Conservation (phyloP, 805 yeast genomes). For the Myxozyma sirexii region DNA sequence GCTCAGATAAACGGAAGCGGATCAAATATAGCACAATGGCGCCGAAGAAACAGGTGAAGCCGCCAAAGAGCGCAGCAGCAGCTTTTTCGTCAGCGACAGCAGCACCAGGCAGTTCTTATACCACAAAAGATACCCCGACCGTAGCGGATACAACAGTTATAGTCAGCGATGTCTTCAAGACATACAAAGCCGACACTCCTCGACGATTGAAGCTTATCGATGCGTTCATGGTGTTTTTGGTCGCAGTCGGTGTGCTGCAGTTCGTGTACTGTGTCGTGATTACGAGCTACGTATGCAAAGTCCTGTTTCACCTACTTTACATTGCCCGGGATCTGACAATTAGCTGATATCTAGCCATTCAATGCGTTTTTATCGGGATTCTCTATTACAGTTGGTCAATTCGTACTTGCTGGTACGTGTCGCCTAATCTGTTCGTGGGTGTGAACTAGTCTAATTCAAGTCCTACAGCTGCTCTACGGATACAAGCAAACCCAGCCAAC, state of each 20-base stretch:
- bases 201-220: slow-evolving; percentile 63
- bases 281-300: slow-evolving; percentile 64
- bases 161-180: slow-evolving; percentile 10
- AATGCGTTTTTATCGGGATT: slow-evolving; percentile 96
- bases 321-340: neutral
- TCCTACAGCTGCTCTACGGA: slow-evolving; percentile 62
- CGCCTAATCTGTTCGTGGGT: neutral
- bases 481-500: slow-evolving; percentile 60
- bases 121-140: neutral
- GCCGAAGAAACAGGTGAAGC: slow-evolving; percentile 11
- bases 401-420: slow-evolving; percentile 69
- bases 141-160: slow-evolving; percentile 23
- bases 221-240: slow-evolving; percentile 71
- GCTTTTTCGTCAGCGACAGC: neutral
- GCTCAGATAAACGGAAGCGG: neutral
- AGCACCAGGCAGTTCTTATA: neutral
- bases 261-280: slow-evolving; percentile 73
- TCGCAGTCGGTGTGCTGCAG: slow-evolving; percentile 74
- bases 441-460: neutral
- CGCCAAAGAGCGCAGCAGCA: neutral
- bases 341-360: slow-evolving; percentile 60
- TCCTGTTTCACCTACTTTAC: neutral
- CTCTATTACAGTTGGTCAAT: slow-evolving; percentile 89
- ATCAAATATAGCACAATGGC: slow-evolving; percentile 4
- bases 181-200: slow-evolving; percentile 27